Evolutionary conservation across 768 basidiomycete species (phyloP).

Genomic region (Coprinopsis strossmayeri): DNA sequence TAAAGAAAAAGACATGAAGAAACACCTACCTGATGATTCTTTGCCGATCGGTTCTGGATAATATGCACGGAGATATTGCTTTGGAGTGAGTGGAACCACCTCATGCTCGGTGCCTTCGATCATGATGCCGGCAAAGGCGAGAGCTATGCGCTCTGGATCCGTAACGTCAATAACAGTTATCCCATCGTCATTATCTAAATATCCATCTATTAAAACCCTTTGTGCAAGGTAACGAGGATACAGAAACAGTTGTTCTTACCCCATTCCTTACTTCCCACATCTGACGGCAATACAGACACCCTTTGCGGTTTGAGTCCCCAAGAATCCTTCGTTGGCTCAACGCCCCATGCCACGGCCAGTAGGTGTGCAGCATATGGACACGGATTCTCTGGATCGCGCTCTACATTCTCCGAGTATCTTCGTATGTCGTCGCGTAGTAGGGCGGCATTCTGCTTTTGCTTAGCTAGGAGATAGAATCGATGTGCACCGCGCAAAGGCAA

Average conservation of each 20-base stretch:
- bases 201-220: slow-evolving; percentile 1
- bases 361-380: slow-evolving; percentile 27
- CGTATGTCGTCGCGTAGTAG: slow-evolving; percentile 30
- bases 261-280: slow-evolving; percentile 19
- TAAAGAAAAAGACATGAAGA: too few relatives aligned
- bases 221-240: not conserved
- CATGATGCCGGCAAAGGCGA: slow-evolving; percentile 17
- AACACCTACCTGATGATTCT: not conserved
- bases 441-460: slow-evolving; percentile 28
- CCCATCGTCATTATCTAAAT: slow-evolving; percentile 29
- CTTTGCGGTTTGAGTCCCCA: not conserved
- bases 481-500: slow-evolving; percentile 25
- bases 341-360: slow-evolving; percentile 19
- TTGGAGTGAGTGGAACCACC: slow-evolving; percentile 2
- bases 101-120: not conserved
- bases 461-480: slow-evolving; percentile 19
- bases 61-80: slow-evolving; percentile 5
- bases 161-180: slow-evolving; percentile 30
- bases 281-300: too few relatives aligned
- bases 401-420: slow-evolving; percentile 12
- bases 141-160: slow-evolving; percentile 19
- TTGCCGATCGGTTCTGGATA: not conserved
- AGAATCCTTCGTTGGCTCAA: slow-evolving; percentile 19
- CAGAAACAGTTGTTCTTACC: slow-evolving; percentile 14
- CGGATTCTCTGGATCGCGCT: slow-evolving; percentile 17